These are phyloP conservation scores for Penicillium angulare DNA, from an alignment of 495 filamentous ascomycete species.

Conservation along the genomic window DNA sequence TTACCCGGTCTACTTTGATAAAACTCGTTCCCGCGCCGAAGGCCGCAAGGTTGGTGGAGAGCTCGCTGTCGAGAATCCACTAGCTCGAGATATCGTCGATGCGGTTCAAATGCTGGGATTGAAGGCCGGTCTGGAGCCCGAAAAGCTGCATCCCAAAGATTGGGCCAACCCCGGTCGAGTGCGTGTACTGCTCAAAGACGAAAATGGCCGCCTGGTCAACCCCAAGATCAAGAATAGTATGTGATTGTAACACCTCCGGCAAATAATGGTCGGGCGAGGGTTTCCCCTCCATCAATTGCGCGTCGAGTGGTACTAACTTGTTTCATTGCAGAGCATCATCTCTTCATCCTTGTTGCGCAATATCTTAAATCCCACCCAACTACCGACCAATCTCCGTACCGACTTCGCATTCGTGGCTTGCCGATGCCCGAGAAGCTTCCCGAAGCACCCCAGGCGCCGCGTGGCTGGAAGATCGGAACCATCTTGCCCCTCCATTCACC, in stretches of 20 bases:
- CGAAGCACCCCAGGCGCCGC: conserved; percentile 71
- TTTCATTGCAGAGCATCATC: conserved; percentile 66
- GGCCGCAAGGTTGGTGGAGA: conserved; percentile 73
- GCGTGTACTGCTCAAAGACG: conserved; percentile 67
- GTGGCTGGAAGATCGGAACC: conserved; percentile 86
- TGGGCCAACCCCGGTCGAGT: conserved; percentile 96
- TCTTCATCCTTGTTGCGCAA: conserved; percentile 72
- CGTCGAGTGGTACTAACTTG: conserved; percentile 1
- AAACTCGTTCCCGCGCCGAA: conserved; percentile 65
- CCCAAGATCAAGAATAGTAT: conserved; percentile 72
- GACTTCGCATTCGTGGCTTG: conserved; percentile 65
- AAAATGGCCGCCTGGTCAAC: conserved; percentile 45
- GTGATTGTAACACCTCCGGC: conserved; percentile 16
- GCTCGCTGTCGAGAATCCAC: conserved; percentile 77
- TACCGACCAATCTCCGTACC: conserved; percentile 61
- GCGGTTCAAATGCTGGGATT: conserved; percentile 74
- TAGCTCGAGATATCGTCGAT: conserved; percentile 85
- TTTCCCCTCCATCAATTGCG: not conserved
- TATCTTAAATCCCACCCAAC: conserved; percentile 77
- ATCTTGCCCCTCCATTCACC: conserved; percentile 84
- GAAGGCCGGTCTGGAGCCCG: conserved; percentile 80
- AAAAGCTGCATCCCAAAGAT: conserved; percentile 91
- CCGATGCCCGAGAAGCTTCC: conserved; percentile 64
- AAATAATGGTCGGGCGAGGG: not conserved
- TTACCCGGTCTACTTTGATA: conserved; percentile 94